These are phyloP conservation scores for Yamadazyma paraphyllophila DNA, from an alignment of 805 yeast species.

Conservation along the genomic window DNA sequence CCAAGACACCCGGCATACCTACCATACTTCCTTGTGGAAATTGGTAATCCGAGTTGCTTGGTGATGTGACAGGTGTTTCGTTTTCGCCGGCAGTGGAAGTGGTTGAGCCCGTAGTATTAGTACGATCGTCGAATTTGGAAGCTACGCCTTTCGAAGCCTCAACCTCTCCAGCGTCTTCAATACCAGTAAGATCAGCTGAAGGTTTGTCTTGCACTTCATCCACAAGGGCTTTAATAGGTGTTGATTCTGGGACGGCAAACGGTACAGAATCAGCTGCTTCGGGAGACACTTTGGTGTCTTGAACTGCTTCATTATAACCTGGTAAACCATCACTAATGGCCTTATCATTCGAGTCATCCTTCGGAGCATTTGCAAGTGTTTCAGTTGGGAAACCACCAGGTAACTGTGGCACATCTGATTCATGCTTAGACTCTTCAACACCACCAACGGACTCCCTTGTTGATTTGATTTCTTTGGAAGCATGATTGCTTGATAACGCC, in stretches of 20 bases:
- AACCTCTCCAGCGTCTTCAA: constrained; percentile 17
- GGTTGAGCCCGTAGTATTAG: constrained; percentile 37
- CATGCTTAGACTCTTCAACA: too few relatives aligned
- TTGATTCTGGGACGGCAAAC: background rate
- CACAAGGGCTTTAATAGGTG: constrained; percentile 17
- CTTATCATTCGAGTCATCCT: too few relatives aligned
- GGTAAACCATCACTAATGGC: background rate
- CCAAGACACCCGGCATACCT: constrained; percentile 42
- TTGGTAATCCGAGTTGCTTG: constrained; percentile 47
- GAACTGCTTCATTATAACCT: background rate
- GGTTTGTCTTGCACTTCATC: constrained; percentile 29
- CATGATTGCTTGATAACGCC: too few relatives aligned
- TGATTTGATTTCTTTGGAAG: too few relatives aligned
- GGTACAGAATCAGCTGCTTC: constrained; percentile 1
- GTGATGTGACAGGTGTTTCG: constrained; percentile 50
- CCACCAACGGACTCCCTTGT: too few relatives aligned
- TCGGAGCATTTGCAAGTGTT: too few relatives aligned
- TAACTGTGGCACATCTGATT: too few relatives aligned
- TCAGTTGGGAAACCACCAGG: too few relatives aligned
- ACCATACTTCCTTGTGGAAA: constrained; percentile 43
- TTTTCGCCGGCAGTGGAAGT: constrained; percentile 34
- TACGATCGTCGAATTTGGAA: constrained; percentile 13
- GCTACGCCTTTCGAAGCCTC: background rate
- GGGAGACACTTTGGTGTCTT: background rate
- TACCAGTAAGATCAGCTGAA: constrained; percentile 27